A percentile compares a stretch with the other conserved stretches of the same genome.
Evolutionary conservation across 257 asterid species (phyloP).

Genomic region (Fraxinus quadrangulata): DNA sequence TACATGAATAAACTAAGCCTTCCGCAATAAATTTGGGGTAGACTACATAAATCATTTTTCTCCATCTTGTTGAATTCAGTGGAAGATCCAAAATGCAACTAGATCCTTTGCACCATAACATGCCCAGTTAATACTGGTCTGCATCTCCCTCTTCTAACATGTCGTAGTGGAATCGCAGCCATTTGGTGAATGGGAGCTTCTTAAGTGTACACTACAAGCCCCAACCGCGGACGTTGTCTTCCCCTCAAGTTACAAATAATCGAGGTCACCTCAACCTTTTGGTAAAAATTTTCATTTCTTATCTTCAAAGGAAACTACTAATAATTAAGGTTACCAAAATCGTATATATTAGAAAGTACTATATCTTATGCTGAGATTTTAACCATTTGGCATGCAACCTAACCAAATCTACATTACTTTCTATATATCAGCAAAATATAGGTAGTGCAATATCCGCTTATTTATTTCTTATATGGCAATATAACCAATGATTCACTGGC

Average conservation of each 20-base stretch:
- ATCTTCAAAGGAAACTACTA: background rate
- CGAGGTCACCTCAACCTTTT: background rate
- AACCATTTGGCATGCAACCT: background rate
- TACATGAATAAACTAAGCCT: background rate
- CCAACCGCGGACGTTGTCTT: background rate
- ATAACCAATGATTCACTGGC: background rate
- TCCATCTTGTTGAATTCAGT: background rate
- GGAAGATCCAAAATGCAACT: background rate
- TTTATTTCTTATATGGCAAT: background rate
- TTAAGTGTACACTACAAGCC: background rate
- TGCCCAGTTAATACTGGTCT: background rate
- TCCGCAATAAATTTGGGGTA: background rate
- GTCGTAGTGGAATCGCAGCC: background rate
- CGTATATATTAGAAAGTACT: background rate
- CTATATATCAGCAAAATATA: background rate
- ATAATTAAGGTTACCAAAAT: background rate
- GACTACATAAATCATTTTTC: background rate
- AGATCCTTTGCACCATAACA: background rate
- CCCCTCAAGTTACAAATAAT: background rate
- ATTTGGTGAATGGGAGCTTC: background rate
- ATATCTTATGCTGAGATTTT: background rate
- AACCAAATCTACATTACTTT: background rate
- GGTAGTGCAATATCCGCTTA: background rate
- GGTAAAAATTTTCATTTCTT: background rate
- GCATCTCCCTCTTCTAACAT: background rate